A percentile compares a stretch with the other conserved stretches of the same genome.
These are phyloP conservation scores for Gaeumannomyces tritici DNA, from an alignment of 2,329 filamentous ascomycete genomes.

Conservation along the genomic window DNA sequence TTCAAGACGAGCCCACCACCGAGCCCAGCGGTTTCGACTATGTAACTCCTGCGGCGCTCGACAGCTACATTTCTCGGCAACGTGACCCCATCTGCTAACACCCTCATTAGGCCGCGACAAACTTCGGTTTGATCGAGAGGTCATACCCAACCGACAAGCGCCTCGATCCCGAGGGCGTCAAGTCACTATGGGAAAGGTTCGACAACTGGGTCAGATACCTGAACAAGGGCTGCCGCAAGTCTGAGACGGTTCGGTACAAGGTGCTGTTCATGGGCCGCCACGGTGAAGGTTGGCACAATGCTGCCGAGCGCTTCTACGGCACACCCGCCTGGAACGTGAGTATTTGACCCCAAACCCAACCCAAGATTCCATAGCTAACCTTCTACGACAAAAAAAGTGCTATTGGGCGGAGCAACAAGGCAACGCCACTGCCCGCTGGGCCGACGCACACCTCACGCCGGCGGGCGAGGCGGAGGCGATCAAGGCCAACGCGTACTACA, in stretches of 20 bases:
- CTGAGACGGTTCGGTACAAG: conserved; percentile 47
- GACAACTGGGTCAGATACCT: conserved; percentile 44
- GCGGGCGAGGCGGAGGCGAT: conserved; percentile 47
- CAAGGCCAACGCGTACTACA: conserved; percentile 51
- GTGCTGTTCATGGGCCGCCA: conserved; percentile 61
- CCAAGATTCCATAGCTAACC: too few relatives aligned
- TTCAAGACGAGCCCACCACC: conserved; percentile 51
- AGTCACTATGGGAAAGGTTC: conserved; percentile 59
- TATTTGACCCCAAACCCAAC: background rate
- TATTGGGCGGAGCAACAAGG: conserved; percentile 59
- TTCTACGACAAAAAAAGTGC: conserved; percentile 14
- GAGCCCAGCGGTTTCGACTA: conserved; percentile 52
- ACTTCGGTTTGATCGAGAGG: conserved; percentile 57
- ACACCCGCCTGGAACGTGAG: conserved; percentile 54
- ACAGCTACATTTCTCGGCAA: background rate
- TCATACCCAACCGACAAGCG: conserved; percentile 47
- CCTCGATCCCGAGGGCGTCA: conserved; percentile 23
- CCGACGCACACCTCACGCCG: conserved; percentile 52
- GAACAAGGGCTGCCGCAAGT: conserved; percentile 31
- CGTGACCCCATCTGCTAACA: conserved; percentile 1
- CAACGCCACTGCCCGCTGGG: conserved; percentile 53
- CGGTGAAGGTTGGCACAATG: conserved; percentile 57
- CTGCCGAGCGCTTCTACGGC: conserved; percentile 56
- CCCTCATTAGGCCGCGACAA: conserved; percentile 38
- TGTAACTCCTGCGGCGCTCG: conserved; percentile 27